Base-by-base conservation (phyloP, 768 basidiomycete genomes). In the Leccinum truebloodii region DNA sequence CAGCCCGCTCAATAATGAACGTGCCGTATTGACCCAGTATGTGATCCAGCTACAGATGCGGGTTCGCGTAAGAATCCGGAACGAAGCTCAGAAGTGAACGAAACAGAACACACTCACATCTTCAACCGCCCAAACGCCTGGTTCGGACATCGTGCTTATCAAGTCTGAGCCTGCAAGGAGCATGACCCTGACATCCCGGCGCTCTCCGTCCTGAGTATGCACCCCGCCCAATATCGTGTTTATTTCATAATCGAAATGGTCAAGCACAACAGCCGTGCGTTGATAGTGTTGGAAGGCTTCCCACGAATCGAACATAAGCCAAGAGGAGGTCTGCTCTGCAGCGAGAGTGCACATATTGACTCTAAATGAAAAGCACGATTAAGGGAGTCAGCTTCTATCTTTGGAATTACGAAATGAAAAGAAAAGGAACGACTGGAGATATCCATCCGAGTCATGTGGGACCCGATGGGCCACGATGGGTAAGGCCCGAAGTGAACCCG, bases 221-320 rank as follows among this genome's bases (percentile, higher is more conserved):
- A 93, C 85, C 51, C 95, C 96, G 6, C 94, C 94, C 24, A 88
- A 78, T 41, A 87, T 80, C 6, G 83, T 86, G 76, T 99, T 99
- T 70, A 99, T 87, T 78, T 96, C 89, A 71, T 94, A 83, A 72
- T 98, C 92, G 72, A 98, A 95, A 72, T 99, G 97, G 74, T 98
- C 95, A 58, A 99, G 84, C 57, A 99, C 97, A 58, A 98, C 86
- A 41, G 97, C 97, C 1, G 97, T 99, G 63, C 95, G 90, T 70
- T 94, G 92, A 79, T 99, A 99, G 52, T 85, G 80, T 75, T 94
- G 95, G 73, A 92, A 89, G 14, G 95, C 94, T 76, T 99, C 97
- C 95, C 95, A 99, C 20, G 94, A 81, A 72, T 99, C 97, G 49
- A 98, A 90, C 95, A 97, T 98, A 50, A 99, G 81, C 94, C 94